phyloP scores from a whole-genome alignment of 2,329 filamentous ascomycete genomes.

The Ceratocystis alfenasii region DNA sequence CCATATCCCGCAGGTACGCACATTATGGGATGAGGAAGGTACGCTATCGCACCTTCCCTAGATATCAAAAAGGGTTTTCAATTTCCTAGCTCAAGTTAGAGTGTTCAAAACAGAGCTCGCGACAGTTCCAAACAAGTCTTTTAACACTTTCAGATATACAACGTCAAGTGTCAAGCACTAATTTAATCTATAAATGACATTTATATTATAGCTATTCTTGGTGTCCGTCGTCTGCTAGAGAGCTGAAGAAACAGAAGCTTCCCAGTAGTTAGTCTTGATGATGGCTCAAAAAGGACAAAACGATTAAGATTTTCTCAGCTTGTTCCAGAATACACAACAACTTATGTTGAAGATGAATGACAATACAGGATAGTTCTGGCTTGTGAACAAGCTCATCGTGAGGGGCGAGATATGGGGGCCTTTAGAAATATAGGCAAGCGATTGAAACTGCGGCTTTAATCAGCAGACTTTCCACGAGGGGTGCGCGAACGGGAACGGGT shows the following conservation, averaged over 20 bases:
- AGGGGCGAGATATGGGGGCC: neutral
- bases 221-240: neutral
- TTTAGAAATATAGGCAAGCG: neutral
- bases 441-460: slow-evolving; percentile 32
- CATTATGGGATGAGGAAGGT: neutral
- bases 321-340: slow-evolving; percentile 1
- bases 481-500: slow-evolving; percentile 20
- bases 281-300: neutral
- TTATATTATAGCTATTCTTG: neutral
- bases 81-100: neutral
- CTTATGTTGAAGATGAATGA: neutral
- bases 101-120: neutral
- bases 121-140: neutral
- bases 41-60: neutral
- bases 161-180: no score
- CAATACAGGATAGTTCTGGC: neutral
- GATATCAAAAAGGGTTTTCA: neutral
- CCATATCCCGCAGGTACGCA: neutral
- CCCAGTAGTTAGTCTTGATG: slow-evolving; percentile 13
- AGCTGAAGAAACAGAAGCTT: neutral
- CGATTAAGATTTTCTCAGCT: slow-evolving; percentile 13
- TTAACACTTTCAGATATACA: no score
- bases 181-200: no score
- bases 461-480: slow-evolving; percentile 43
- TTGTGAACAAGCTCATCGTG: neutral